Conservation (phyloP, 2,329 filamentous ascomycete genomes). For the Clonostachys chloroleuca region DNA sequence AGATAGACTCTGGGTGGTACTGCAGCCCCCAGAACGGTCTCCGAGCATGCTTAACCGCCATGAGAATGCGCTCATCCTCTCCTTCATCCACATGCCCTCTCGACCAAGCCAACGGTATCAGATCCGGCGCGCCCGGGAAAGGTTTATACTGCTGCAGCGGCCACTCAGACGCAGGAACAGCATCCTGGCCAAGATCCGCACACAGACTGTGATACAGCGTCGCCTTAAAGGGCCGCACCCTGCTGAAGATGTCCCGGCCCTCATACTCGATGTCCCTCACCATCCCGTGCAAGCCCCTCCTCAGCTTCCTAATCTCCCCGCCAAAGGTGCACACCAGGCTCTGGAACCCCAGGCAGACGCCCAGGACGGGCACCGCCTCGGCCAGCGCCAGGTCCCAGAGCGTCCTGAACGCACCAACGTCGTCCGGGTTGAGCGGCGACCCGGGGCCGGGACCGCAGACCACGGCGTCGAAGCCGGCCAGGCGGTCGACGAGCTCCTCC, state of each 20-base stretch:
- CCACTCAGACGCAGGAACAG: constrained; percentile 27
- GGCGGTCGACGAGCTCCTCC: constrained; percentile 33
- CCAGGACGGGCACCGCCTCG: constrained; percentile 70
- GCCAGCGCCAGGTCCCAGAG: constrained; percentile 65
- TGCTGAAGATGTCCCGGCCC: constrained; percentile 61
- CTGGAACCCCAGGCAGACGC: constrained; percentile 88
- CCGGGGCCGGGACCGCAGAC: constrained; percentile 91
- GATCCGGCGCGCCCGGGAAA: constrained; percentile 24
- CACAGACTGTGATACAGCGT: constrained; percentile 73
- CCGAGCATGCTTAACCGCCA: constrained; percentile 64
- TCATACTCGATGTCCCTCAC: constrained; percentile 62
- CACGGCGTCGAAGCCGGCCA: constrained; percentile 70
- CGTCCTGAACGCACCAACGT: constrained; percentile 76
- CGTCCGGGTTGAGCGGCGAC: constrained; percentile 63
- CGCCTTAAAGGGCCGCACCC: constrained; percentile 56
- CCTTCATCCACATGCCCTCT: constrained; percentile 33
- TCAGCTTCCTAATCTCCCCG: constrained; percentile 59
- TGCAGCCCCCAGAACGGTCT: constrained; percentile 85
- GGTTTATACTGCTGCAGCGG: constrained; percentile 3
- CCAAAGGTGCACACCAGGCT: constrained; percentile 69
- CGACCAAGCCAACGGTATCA: constrained; percentile 61
- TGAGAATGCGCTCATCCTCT: constrained; percentile 51
- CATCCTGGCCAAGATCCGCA: constrained; percentile 47
- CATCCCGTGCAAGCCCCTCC: constrained; percentile 78
- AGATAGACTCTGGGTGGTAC: constrained; percentile 87